A percentile compares a stretch with the other conserved stretches of the same genome.
These are phyloP conservation scores for Umbilicus rupestris DNA, from an alignment of 164 flowering plant species.

Conservation along the genomic window DNA sequence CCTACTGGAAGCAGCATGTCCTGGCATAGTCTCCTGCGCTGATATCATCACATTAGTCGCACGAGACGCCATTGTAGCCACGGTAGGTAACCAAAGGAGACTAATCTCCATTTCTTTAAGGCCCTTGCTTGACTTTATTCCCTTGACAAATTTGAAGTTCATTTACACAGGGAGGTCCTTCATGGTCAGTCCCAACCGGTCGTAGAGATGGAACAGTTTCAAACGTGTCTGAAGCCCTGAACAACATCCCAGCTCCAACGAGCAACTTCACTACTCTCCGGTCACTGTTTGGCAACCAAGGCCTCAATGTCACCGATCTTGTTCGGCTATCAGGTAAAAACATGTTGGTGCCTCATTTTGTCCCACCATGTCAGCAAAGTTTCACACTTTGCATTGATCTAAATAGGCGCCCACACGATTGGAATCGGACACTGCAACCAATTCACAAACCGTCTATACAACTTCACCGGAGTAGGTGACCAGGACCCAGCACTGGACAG, in stretches of 20 bases:
- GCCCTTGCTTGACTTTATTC: not conserved
- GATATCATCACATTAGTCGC: conserved; percentile 23
- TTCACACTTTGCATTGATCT: not conserved
- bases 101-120: not conserved
- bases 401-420: conserved; percentile 46
- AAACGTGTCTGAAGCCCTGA: conserved; percentile 33
- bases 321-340: conserved; percentile 61
- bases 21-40: conserved; percentile 29
- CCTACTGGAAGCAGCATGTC: conserved; percentile 17
- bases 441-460: conserved; percentile 32
- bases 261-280: conserved; percentile 47
- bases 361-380: not conserved
- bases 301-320: conserved; percentile 60
- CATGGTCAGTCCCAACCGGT: conserved; percentile 79
- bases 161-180: conserved; percentile 46
- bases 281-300: conserved; percentile 34
- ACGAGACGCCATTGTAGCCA: conserved; percentile 21
- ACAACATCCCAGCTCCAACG: conserved; percentile 52
- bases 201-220: conserved; percentile 74
- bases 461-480: conserved; percentile 35
- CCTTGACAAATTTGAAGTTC: not conserved
- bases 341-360: not conserved
- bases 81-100: not conserved
- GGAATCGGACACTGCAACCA: conserved; percentile 35
- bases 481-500: conserved; percentile 43